These are phyloP conservation scores for Alopecurus myosuroides DNA, from an alignment of 176 grass and related monocot genomes.

Conservation along the genomic window DNA sequence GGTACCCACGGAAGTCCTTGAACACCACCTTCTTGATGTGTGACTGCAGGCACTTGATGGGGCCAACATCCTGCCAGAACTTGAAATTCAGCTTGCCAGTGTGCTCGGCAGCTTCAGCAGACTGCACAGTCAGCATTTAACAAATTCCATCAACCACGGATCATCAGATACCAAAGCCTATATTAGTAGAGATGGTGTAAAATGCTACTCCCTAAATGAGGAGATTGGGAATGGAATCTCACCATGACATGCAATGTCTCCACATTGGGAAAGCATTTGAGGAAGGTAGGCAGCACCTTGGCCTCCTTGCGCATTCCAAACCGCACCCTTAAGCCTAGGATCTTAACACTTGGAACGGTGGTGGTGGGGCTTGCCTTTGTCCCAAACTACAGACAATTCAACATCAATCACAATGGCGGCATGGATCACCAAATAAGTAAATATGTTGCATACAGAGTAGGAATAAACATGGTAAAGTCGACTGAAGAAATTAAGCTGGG, in stretches of 20 bases:
- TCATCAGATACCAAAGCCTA: background rate
- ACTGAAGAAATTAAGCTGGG: background rate
- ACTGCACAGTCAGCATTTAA: constrained; percentile 17
- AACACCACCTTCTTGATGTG: constrained; percentile 37
- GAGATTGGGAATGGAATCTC: background rate
- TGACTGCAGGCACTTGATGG: constrained; percentile 22
- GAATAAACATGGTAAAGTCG: background rate
- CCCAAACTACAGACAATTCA: constrained; percentile 7
- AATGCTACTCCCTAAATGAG: background rate
- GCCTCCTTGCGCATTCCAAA: constrained; percentile 25
- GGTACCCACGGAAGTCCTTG: constrained; percentile 11
- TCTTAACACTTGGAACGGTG: constrained; percentile 33
- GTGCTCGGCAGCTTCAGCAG: constrained; percentile 11
- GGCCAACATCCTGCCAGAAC: constrained; percentile 34
- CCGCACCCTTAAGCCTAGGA: constrained; percentile 24
- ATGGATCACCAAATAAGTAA: background rate
- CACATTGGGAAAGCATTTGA: constrained; percentile 41
- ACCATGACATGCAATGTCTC: constrained; percentile 36
- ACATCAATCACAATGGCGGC: background rate
- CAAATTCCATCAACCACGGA: background rate
- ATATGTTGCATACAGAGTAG: background rate
- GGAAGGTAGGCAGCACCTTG: constrained; percentile 24
- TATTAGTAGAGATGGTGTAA: background rate
- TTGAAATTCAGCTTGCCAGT: constrained; percentile 41
- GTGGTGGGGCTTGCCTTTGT: background rate